Base-by-base conservation (phyloP, 1,284 basidiomycete species). In the Somion occarium region DNA sequence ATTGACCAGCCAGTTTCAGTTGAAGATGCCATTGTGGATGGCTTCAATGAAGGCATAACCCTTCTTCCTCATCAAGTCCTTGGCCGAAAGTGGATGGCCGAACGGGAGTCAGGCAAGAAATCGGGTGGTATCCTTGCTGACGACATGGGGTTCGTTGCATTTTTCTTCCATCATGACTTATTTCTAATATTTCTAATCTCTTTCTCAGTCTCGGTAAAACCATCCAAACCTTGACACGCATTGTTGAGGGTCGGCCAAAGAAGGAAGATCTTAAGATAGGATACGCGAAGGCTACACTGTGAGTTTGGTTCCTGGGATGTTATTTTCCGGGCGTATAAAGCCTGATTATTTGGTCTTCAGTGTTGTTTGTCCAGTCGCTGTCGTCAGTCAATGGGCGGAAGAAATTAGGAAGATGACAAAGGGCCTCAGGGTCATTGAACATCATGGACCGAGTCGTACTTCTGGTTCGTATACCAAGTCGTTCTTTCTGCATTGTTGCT, bases 151-250 rank as follows among this genome's bases (percentile, higher is more conserved):
- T 86, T 59, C 47, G 74, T 60, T 18, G 38, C 24, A 24, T 44
- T 44, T 24, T 44, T 38, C 27, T 46, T 19, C 20, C 24, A 22
- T 26, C 26, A 19, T 24, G 22, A 5, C 9, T 22, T 19, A 19
- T 43, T 23, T 13, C 22, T 22, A 9, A 43, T 23, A 20, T 44
- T 18, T 18, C 20, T 50, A 88, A n/a, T n/a, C n/a, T n/a, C n/a
- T n/a, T n/a, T n/a, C n/a, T n/a, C n/a, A n/a, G 85, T 56, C 76
- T 95, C 1, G 93, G 92, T 1, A 95, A 97, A 71, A 98, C 93
- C 0, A 90, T 96, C n/a, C 94, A 97, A 63, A 91, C 90, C 0
- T 72, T 97, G 5, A 80, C 88, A 0, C 79, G 91, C 1, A 92
- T 97, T 38, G 81, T 89, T 0, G 88, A 91, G 52, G 88, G 88